Evolutionary conservation across 345 rosid genomes (phyloP).

Genomic region (Sonneratia caseolaris): DNA sequence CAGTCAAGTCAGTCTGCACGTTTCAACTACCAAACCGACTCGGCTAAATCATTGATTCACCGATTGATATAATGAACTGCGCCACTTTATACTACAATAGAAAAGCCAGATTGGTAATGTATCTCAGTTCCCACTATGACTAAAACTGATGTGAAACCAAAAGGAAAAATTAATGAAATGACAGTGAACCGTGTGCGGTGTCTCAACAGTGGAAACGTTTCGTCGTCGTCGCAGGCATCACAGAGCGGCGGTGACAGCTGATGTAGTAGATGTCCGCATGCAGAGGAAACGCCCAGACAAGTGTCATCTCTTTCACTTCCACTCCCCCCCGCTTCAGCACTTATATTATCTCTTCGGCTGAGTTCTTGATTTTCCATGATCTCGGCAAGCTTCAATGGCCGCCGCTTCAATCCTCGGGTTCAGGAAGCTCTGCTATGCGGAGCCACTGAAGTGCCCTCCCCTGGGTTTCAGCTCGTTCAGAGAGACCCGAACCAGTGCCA

Average conservation of each 20-base stretch:
- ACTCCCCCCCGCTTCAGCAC: neutral
- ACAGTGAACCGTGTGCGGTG: too few relatives aligned
- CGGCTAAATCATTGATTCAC: too few relatives aligned
- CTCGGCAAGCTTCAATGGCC: neutral
- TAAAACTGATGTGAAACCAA: too few relatives aligned
- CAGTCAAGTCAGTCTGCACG: too few relatives aligned
- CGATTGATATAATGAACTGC: too few relatives aligned
- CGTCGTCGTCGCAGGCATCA: neutral
- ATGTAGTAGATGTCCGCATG: neutral
- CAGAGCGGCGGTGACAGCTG: conserved; percentile 1
- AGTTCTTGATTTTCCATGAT: neutral
- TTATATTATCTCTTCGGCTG: neutral
- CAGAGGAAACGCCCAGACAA: conserved; percentile 1
- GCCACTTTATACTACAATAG: too few relatives aligned
- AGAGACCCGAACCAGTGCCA: neutral
- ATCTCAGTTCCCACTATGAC: too few relatives aligned
- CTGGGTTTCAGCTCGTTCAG: conserved; percentile 16
- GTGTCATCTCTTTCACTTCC: neutral
- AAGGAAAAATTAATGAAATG: too few relatives aligned
- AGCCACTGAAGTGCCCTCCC: conserved; percentile 21
- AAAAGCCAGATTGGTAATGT: too few relatives aligned
- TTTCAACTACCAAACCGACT: too few relatives aligned
- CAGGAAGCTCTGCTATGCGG: conserved; percentile 37
- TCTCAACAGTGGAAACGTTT: neutral
- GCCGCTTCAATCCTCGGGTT: conserved; percentile 28